Evolutionary conservation across 1,139 yeast genomes (phyloP), one percentile per base, ranked within the genome.

Genomic region (Sugiyamaella xylanicola): DNA sequence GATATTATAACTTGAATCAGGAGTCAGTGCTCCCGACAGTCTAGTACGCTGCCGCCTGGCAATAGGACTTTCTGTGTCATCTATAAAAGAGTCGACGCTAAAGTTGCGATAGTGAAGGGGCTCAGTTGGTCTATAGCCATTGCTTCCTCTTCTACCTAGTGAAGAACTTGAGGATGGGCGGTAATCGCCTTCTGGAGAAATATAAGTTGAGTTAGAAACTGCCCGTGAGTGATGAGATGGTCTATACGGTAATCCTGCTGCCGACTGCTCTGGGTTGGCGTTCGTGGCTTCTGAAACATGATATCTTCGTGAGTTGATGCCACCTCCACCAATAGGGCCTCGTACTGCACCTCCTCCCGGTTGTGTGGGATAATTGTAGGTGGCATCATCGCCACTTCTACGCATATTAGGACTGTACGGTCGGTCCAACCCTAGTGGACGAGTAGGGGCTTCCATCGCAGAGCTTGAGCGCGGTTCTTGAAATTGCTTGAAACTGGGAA

Each of bases 51-150:
- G 57, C 25, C 59, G 45, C n/a, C 59, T 42, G 11, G 56, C 43
- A 20, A 54, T 55, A 8, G 59, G 59, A 27, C 59, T 57, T 19
- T 54, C 59, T 2, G 40, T 36, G 35, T 52, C 48, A 17, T 57
- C 57, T 5, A 21, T 19, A 17, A 48, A 32, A 1, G 46, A 32
- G n/a, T 48, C 52, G n/a, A 19, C 41, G 11, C 50, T 46, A 7
- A 46, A 19, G 15, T 46, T 37, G 7, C 50, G 49, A 13, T 32
- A 37, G 27, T 45, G 48, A 27, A 35, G n/a, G 1, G 51, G 19
- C 17, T 47, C 42, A 21, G 13, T 19, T 4, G 27, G 16, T 17
- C 32, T 46, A n/a, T 46, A 46, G 15, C 49, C 49, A 22, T 48
- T 39, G 36, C 43, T 48, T 39, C 51, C 44, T 37, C 42, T 17